Conservation (phyloP, 345 rosid species). For the Ricinus communis region DNA sequence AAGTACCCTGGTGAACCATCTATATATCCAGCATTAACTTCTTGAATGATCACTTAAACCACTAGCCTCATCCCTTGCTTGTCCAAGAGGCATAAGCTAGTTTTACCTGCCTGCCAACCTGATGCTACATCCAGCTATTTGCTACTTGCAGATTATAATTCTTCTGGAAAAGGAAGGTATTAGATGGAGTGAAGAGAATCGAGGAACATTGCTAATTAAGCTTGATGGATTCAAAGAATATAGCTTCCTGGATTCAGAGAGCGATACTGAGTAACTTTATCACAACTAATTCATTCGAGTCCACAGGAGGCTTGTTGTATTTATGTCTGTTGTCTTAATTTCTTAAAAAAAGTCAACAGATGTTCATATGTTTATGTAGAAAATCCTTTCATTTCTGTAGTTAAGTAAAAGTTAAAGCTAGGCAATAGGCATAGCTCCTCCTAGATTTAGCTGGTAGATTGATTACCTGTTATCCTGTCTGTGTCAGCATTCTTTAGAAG, state of each 20-base stretch:
- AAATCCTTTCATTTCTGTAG: not conserved
- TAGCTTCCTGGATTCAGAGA: constrained; percentile 61
- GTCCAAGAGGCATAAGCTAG: not conserved
- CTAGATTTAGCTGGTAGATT: constrained; percentile 5
- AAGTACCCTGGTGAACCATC: not conserved
- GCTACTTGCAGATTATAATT: constrained; percentile 51
- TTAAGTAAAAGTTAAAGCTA: constrained; percentile 13
- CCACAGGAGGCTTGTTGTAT: not conserved
- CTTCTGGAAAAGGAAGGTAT: constrained; percentile 67
- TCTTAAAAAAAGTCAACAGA: not conserved
- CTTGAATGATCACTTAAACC: not conserved
- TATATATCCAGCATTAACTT: not conserved
- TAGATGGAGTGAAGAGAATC: constrained; percentile 71
- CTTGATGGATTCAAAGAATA: constrained; percentile 58
- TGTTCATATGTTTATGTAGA: constrained; percentile 29
- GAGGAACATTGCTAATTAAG: constrained; percentile 67
- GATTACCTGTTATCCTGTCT: not conserved
- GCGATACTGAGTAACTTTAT: constrained; percentile 51
- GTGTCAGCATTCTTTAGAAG: not conserved
- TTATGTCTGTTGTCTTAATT: not conserved
- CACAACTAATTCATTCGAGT: not conserved
- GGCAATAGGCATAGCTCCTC: not conserved
- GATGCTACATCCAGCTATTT: not conserved
- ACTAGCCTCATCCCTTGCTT: not conserved
- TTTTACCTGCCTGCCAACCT: not conserved